Evolutionary conservation across 352 stramenopile genomes (phyloP).

Genomic region (Globisporangium nodosum): DNA sequence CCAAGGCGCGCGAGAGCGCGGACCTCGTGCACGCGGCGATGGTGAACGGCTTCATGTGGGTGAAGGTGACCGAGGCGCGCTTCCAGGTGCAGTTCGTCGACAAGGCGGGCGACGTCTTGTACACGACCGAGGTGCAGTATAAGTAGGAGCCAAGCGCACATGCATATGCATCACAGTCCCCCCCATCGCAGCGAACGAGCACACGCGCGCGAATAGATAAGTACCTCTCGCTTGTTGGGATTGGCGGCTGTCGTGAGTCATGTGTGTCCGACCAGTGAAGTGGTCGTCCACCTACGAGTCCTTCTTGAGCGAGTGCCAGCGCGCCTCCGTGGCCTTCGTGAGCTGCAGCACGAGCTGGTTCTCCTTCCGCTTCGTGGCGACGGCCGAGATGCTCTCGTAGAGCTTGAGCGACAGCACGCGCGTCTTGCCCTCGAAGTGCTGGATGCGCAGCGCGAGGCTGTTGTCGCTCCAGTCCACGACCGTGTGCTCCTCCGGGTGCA

Average conservation of each 20-base stretch:
- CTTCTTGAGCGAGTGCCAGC: constrained; percentile 84
- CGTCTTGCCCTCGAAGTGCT: constrained; percentile 64
- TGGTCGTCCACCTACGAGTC: constrained; percentile 23
- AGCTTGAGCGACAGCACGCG: constrained; percentile 67
- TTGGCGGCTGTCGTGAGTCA: background rate
- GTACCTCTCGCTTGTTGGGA: constrained; percentile 9
- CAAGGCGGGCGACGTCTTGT: constrained; percentile 59
- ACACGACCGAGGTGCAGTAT: constrained; percentile 75
- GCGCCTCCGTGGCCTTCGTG: constrained; percentile 72
- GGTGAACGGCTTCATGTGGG: constrained; percentile 83
- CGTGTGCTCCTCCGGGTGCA: constrained; percentile 54
- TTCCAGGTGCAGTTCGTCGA: constrained; percentile 80
- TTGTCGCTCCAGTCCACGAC: constrained; percentile 60
- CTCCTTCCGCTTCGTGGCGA: constrained; percentile 75
- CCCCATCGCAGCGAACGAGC: too few species aligned
- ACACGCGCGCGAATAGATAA: background rate
- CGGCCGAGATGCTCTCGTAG: constrained; percentile 76
- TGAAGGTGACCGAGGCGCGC: constrained; percentile 51
- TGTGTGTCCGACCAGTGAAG: background rate
- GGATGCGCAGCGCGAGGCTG: constrained; percentile 53
- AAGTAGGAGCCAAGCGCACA: constrained; percentile 6
- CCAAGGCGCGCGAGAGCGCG: constrained; percentile 54
- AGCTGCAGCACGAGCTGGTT: constrained; percentile 77
- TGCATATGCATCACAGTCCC: background rate
- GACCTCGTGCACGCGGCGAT: constrained; percentile 79